These are phyloP conservation scores for Exophiala calicioides DNA, from an alignment of 2,329 filamentous ascomycete species.

Conservation along the genomic window DNA sequence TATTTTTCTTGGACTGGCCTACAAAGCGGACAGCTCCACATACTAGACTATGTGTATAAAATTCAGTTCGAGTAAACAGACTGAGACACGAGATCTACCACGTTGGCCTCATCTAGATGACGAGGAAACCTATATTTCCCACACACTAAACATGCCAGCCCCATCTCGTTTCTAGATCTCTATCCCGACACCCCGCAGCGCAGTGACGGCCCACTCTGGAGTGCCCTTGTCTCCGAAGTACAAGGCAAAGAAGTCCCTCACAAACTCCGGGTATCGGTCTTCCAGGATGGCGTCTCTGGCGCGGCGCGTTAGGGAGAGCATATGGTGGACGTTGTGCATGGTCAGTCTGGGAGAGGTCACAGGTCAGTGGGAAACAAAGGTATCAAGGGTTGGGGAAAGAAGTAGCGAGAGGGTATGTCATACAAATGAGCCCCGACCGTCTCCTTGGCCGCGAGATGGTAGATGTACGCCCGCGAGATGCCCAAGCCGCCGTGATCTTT, in stretches of 20 bases:
- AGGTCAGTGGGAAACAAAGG: neutral
- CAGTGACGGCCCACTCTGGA: constrained; percentile 81
- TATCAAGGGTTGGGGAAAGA: neutral
- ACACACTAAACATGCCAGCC: too few relatives aligned
- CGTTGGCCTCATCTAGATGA: too few relatives aligned
- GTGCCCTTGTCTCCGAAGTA: constrained; percentile 71
- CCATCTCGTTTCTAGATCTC: constrained; percentile 56
- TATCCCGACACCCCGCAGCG: constrained; percentile 76
- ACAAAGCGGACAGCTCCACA: too few relatives aligned
- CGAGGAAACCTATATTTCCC: too few relatives aligned
- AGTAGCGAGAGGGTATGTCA: constrained; percentile 23
- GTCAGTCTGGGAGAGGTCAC: constrained; percentile 47
- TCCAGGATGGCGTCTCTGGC: constrained; percentile 76
- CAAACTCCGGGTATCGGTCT: constrained; percentile 75
- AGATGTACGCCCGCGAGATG: constrained; percentile 83
- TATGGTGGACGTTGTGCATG: constrained; percentile 94
- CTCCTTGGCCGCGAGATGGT: constrained; percentile 91
- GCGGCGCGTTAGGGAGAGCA: constrained; percentile 78
- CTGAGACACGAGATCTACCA: too few relatives aligned
- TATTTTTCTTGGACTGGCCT: too few relatives aligned
- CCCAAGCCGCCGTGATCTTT: constrained; percentile 68
- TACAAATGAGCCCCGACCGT: constrained; percentile 79
- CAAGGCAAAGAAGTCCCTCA: constrained; percentile 74
- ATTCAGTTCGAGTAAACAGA: too few relatives aligned
- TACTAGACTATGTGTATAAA: too few relatives aligned